A percentile compares a stretch with the other conserved stretches of the same genome.
Evolutionary conservation across 352 stramenopile genomes (phyloP).

Genomic region (Phytopythium kandeliae): DNA sequence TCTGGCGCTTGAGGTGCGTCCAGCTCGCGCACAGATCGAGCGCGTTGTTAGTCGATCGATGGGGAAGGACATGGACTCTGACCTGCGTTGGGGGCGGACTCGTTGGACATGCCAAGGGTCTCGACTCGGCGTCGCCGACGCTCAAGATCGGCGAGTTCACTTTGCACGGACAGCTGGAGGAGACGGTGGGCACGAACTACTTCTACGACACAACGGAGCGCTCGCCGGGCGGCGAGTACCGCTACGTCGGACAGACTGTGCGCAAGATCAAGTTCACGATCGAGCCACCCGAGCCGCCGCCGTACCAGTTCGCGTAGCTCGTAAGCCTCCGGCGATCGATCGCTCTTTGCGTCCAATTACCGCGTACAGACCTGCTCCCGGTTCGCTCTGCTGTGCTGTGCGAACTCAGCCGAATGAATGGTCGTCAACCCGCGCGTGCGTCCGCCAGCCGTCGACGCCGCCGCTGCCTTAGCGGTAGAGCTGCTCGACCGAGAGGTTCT

Average conservation of each 20-base stretch:
- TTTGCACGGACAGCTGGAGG: conserved; percentile 60
- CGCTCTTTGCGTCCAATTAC: neutral
- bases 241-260: conserved; percentile 59
- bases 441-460: neutral
- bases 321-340: neutral
- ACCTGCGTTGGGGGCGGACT: neutral
- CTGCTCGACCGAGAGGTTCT: conserved; percentile 98
- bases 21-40: neutral
- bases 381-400: no score
- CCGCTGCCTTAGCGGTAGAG: conserved; percentile 94
- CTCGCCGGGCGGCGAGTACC: conserved; percentile 37
- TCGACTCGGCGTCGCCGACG: conserved; percentile 56
- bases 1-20: conserved; percentile 52
- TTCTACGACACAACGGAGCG: conserved; percentile 65
- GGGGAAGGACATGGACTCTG: no score
- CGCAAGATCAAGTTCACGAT: conserved; percentile 84
- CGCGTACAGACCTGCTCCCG: neutral
- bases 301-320: neutral
- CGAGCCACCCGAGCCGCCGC: conserved; percentile 43
- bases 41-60: no score
- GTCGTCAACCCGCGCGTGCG: no score
- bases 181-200: conserved; percentile 74
- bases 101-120: conserved; percentile 26
- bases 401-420: no score
- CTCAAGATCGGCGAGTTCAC: conserved; percentile 68